phyloP scores from a whole-genome alignment of 306 rosid species.

The Vicia sativa region DNA sequence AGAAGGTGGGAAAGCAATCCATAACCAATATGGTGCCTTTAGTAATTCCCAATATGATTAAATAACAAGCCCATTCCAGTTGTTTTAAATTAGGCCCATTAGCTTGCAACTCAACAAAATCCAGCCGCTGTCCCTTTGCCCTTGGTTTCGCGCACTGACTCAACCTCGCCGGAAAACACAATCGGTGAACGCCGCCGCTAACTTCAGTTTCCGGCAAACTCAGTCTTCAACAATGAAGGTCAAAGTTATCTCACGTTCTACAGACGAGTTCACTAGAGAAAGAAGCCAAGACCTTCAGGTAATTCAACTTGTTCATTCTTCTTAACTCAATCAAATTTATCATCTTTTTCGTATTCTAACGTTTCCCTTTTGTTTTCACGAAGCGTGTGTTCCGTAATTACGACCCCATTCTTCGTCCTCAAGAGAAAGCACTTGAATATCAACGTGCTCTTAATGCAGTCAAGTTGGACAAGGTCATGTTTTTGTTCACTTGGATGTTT shows the following conservation, averaged over 20 bases:
- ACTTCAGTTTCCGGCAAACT: background rate
- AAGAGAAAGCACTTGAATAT: constrained; percentile 90
- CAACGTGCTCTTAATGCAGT: constrained; percentile 91
- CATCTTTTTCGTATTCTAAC: background rate
- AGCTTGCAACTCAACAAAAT: no score
- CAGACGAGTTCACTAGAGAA: constrained; percentile 85
- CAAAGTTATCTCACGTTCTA: constrained; percentile 83
- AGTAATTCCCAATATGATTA: no score
- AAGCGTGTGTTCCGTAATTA: constrained; percentile 87
- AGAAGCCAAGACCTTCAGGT: constrained; percentile 97
- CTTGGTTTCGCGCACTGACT: background rate
- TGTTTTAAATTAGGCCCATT: no score
- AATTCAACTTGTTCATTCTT: constrained; percentile 2
- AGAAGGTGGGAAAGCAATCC: no score
- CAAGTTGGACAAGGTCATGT: constrained; percentile 74
- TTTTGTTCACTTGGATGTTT: background rate
- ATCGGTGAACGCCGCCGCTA: background rate
- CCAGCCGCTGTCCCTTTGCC: background rate
- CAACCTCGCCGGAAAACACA: background rate
- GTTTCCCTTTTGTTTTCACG: constrained; percentile 9
- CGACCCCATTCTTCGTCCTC: constrained; percentile 81
- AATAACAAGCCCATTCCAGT: no score
- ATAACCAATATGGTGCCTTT: no score
- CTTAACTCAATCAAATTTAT: background rate
- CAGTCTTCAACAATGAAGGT: constrained; percentile 47